Percentiles rank a stretch among this genome's conserved stretches.
Conservation (phyloP, 805 yeast genomes). For the Phaffomyces antillensis region DNA sequence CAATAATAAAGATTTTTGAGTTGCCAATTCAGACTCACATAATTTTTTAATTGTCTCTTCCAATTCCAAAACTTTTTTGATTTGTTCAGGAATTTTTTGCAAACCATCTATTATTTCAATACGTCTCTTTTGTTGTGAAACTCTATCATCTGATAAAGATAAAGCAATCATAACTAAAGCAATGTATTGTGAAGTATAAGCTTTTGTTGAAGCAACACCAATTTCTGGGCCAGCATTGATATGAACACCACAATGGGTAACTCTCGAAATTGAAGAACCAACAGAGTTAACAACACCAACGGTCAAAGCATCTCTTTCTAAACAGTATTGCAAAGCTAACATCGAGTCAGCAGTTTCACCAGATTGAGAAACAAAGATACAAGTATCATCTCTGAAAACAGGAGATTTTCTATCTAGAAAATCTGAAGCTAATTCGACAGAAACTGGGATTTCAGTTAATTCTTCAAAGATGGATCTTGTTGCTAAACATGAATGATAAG, state of each 20-base stretch:
- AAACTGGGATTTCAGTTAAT: constrained; percentile 88
- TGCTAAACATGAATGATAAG: constrained; percentile 96
- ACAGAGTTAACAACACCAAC: constrained; percentile 97
- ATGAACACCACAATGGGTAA: constrained; percentile 98
- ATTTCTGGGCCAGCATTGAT: constrained; percentile 99
- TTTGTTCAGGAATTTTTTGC: constrained; percentile 77
- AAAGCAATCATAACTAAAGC: constrained; percentile 96
- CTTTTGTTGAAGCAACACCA: constrained; percentile 98
- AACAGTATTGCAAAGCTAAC: constrained; percentile 90
- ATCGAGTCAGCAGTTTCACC: constrained; percentile 99
- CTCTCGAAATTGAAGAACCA: constrained; percentile 94
- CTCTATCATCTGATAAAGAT: constrained; percentile 86
- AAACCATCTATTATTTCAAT: constrained; percentile 81
- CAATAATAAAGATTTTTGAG: constrained; percentile 79
- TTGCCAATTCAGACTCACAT: constrained; percentile 65
- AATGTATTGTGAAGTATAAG: constrained; percentile 96
- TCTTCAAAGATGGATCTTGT: constrained; percentile 96
- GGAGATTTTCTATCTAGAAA: constrained; percentile 92
- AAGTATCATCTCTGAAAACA: constrained; percentile 97
- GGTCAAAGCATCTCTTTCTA: constrained; percentile 94
- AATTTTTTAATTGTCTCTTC: constrained; percentile 68
- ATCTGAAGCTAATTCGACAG: constrained; percentile 90
- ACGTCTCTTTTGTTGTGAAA: constrained; percentile 71
- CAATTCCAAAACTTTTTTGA: constrained; percentile 64
- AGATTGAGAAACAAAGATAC: constrained; percentile 95